Base-by-base conservation (phyloP, 352 stramenopile species). In the Phytopythium delawarense region DNA sequence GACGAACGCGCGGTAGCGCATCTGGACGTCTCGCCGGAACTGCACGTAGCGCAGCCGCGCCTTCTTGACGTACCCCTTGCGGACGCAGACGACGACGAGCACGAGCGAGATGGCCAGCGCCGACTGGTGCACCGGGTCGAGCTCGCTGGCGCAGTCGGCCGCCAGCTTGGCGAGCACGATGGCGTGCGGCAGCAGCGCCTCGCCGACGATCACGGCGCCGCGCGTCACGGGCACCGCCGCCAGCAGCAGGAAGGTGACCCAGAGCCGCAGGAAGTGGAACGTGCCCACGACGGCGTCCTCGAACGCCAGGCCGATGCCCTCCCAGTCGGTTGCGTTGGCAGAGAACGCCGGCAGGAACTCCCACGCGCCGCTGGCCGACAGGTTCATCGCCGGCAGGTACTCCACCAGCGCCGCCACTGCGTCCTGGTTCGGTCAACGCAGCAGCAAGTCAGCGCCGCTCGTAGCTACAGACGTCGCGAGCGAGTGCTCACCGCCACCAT, bases 1-100 rank as follows among this genome's bases (percentile, higher is more conserved):
- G 21, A 91, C 69, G 53, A 93, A 91, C n/a, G 66, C 71, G 50
- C 81, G 69, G 66, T 95, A 93, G 0, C 76, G 77, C 23, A 87
- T 68, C 32, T 84, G 72, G n/a, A 87, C 59, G 18, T 76, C 62
- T 11, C 79, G 65, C 13, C 78, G 75, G 25, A 88, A 78, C 16
- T 63, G 37, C 20, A 85, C 45, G 42, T 89, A 95, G 18, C 74
- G 72, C 35, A 82, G 46, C 18, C 81, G 66, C 9, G 66, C 78
- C 35, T 76, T 82, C 40, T 78, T 70, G 16, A 93, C 75, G 67
- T 92, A 94, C 15, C 86, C 84, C 28, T 78, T 71, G 15, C 82
- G 84, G 39, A 87, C 75, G 55, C 80, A 84, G 16, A 94, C 62
- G 37, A 64, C 50, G 25, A 75, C 51, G 12, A 89, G 57, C 0